Conservation (phyloP, 441 rosid genomes). For the Corymbia citriodora region DNA sequence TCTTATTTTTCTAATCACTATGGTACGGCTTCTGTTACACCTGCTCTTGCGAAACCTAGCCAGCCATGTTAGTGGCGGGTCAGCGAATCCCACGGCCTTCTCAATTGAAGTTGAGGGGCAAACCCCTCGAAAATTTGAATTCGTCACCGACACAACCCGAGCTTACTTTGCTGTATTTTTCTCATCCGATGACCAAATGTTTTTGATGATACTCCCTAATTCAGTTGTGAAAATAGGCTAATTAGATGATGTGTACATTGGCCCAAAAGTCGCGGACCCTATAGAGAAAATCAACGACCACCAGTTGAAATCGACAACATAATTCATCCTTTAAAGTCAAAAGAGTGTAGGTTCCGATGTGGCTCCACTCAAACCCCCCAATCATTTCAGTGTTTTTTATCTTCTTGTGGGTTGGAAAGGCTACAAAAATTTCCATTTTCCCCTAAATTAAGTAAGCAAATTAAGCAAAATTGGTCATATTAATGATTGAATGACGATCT, state of each 20-base stretch:
- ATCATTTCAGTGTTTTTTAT: background rate
- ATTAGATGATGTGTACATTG: background rate
- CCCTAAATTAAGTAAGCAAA: background rate
- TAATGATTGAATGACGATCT: no score
- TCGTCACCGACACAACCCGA: slow-evolving; percentile 12
- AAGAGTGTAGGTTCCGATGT: background rate
- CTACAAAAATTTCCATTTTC: background rate
- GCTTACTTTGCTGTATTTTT: background rate
- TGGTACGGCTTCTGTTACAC: slow-evolving; percentile 12
- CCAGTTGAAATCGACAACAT: background rate
- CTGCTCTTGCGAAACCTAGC: background rate
- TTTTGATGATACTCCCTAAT: background rate
- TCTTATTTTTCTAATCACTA: slow-evolving; percentile 1
- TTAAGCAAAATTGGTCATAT: background rate
- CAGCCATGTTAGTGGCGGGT: background rate
- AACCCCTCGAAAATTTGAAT: background rate
- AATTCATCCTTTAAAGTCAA: background rate
- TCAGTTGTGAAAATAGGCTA: background rate
- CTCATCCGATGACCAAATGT: background rate
- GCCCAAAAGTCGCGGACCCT: background rate
- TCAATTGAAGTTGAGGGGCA: background rate
- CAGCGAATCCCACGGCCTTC: background rate
- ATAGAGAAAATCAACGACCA: background rate
- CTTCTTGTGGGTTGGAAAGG: background rate
- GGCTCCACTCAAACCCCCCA: background rate